Conservation (phyloP, 176 grass and related monocot genomes). For the Rhynchospora breviuscula region DNA sequence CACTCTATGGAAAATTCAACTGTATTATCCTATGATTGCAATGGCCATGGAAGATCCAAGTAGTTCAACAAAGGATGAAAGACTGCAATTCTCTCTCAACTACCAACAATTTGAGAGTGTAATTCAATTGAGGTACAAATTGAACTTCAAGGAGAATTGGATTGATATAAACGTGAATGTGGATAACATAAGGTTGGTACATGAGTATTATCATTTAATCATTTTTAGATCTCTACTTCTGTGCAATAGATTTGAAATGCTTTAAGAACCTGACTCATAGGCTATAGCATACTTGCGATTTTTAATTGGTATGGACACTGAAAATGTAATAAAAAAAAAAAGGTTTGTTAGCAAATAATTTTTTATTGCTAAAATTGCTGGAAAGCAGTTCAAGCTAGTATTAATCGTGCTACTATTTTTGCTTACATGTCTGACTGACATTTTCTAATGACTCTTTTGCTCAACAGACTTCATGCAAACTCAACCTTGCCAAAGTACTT, state of each 20-base stretch:
- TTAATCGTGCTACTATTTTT: background rate
- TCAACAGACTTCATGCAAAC: background rate
- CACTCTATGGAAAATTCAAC: conserved; percentile 65
- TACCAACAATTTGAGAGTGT: conserved; percentile 72
- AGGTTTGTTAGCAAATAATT: background rate
- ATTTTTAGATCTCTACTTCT: background rate
- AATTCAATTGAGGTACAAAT: conserved; percentile 49
- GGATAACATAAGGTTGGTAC: conserved; percentile 69
- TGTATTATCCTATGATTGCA: conserved; percentile 59
- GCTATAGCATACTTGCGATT: background rate
- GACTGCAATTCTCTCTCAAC: conserved; percentile 60
- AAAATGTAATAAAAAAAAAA: background rate
- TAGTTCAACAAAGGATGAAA: conserved; percentile 37
- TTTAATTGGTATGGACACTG: background rate
- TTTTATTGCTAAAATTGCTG: background rate
- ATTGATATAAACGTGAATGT: conserved; percentile 51
- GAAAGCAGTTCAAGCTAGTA: background rate
- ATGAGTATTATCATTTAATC: background rate
- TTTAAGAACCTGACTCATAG: background rate
- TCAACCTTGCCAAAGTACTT: background rate
- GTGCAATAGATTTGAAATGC: background rate
- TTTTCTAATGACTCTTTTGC: background rate
- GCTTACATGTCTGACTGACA: background rate
- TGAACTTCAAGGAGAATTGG: conserved; percentile 54
- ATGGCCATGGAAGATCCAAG: conserved; percentile 43